These are phyloP conservation scores for Pseudogymnoascus sp. DNA, from an alignment of 2,329 filamentous ascomycete species.

Conservation along the genomic window DNA sequence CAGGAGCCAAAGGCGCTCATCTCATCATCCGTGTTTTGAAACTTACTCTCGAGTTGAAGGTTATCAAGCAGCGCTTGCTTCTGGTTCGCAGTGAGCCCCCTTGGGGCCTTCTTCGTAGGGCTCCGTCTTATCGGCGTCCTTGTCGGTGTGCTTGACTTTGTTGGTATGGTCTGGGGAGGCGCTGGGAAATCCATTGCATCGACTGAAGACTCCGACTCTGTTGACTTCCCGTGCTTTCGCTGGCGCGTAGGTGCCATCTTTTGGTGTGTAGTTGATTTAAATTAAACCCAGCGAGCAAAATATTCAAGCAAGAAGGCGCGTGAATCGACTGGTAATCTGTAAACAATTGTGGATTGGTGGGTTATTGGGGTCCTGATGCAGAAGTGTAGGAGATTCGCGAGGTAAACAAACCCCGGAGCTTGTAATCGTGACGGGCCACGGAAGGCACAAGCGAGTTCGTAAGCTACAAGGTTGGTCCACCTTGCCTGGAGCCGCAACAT, in stretches of 20 bases:
- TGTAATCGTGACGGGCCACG: not conserved
- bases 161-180: conserved; percentile 23
- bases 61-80: conserved; percentile 88
- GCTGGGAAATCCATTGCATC: conserved; percentile 25
- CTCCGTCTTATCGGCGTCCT: conserved; percentile 41
- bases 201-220: conserved; percentile 22
- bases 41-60: conserved; percentile 76
- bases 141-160: conserved; percentile 33
- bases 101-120: conserved; percentile 54
- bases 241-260: conserved; percentile 42
- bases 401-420: conserved; percentile 4
- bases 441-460: conserved; percentile 10
- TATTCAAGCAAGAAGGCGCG: not conserved
- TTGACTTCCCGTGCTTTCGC: conserved; percentile 39
- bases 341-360: not conserved
- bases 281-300: not conserved
- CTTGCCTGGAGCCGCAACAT: conserved; percentile 4
- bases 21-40: not conserved
- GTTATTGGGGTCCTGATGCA: not conserved
- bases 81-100: conserved; percentile 60
- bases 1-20: conserved; percentile 14
- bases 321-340: not conserved
- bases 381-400: not conserved
- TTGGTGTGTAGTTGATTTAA: conserved; percentile 13
- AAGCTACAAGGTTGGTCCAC: conserved; percentile 3